A percentile compares a stretch with the other conserved stretches of the same genome.
Conservation (phyloP, 2,329 filamentous ascomycete genomes). For the Fusarium haematococcum region DNA sequence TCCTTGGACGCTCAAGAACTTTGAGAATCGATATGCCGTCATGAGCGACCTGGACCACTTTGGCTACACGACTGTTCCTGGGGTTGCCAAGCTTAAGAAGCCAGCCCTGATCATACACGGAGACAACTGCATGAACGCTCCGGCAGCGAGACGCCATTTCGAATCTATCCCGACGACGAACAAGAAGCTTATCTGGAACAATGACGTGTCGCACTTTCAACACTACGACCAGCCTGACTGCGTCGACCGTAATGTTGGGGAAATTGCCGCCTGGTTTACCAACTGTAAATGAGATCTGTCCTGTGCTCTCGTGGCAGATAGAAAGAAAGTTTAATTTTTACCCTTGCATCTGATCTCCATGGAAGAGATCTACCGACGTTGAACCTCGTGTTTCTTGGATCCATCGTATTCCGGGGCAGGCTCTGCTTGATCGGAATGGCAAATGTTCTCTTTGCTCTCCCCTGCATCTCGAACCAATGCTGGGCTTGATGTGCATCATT, state of each 20-base stretch:
- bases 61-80: background rate
- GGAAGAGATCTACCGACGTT: too few species aligned
- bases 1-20: background rate
- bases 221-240: background rate
- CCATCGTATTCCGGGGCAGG: too few species aligned
- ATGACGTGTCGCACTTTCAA: background rate
- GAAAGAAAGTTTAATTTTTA: background rate
- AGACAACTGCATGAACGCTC: background rate
- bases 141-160: background rate
- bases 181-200: background rate
- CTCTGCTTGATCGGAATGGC: too few species aligned
- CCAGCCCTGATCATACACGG: background rate
- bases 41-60: background rate
- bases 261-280: background rate
- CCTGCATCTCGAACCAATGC: too few species aligned
- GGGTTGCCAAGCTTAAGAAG: background rate
- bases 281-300: background rate
- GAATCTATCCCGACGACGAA: background rate
- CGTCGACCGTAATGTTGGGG: background rate
- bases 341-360: background rate
- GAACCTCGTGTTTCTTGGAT: too few species aligned
- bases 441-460: too few species aligned
- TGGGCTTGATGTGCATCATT: too few species aligned
- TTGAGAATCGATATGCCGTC: background rate
- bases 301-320: background rate